Conservation (phyloP, 2,329 filamentous ascomycete genomes). For the Colletotrichum filicis region DNA sequence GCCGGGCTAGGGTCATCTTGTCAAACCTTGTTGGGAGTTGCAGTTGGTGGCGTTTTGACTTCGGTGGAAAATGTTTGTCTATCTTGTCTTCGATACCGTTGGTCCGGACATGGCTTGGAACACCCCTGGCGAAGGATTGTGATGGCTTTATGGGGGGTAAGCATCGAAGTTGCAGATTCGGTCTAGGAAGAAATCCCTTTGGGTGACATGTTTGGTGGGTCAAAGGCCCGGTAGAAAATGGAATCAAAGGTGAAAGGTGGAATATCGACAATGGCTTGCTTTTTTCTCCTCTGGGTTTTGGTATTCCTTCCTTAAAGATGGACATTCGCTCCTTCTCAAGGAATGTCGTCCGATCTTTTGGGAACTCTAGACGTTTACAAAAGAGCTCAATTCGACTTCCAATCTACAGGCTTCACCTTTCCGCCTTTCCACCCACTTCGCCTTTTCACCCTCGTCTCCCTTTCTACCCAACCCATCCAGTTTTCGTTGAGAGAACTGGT, state of each 20-base stretch:
- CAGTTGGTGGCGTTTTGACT: background rate
- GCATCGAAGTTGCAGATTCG: background rate
- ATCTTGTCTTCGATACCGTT: background rate
- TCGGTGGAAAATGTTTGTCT: background rate
- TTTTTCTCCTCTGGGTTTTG: no score
- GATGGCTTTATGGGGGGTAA: background rate
- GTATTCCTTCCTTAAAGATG: background rate
- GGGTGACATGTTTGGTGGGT: background rate
- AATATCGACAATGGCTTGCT: background rate
- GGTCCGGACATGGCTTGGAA: background rate
- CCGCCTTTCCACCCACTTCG: background rate
- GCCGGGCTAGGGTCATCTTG: background rate
- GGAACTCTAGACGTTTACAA: background rate
- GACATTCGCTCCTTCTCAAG: background rate
- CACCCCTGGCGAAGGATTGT: background rate
- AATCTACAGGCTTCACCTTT: background rate
- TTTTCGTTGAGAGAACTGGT: background rate
- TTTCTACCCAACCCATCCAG: background rate
- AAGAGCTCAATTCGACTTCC: background rate
- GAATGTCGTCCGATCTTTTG: background rate
- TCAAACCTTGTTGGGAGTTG: background rate
- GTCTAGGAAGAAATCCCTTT: background rate
- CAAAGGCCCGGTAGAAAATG: background rate
- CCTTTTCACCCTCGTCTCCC: background rate
- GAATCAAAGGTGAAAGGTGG: background rate